Percentiles rank a stretch among this genome's conserved stretches.
Evolutionary conservation across 2,329 filamentous ascomycete genomes (phyloP).

Genomic region (Talaromyces sp.): DNA sequence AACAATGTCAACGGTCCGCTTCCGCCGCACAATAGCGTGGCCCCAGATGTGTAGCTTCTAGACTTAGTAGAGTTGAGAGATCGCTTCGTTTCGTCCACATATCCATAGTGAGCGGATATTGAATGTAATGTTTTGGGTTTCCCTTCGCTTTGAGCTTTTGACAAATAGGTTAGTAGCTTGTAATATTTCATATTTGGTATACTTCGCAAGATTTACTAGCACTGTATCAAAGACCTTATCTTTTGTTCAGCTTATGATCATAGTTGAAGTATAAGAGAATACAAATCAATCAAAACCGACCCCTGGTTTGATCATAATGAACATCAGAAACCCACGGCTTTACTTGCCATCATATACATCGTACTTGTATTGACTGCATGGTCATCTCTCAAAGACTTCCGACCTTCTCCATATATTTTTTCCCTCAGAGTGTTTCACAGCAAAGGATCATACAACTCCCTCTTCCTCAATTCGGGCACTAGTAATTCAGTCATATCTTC

Average conservation of each 20-base stretch:
- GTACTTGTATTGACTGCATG: conserved; percentile 62
- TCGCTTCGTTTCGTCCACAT: background rate
- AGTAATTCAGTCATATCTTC: conserved; percentile 53
- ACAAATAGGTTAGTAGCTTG: background rate
- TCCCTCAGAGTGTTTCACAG: conserved; percentile 53
- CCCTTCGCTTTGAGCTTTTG: background rate
- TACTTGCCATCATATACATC: conserved; percentile 55
- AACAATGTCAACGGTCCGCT: background rate
- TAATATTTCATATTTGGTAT: background rate
- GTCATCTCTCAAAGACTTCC: conserved; percentile 56
- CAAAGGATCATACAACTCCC: conserved; percentile 34
- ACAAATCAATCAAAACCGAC: background rate
- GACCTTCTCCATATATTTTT: conserved; percentile 62
- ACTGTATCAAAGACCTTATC: background rate
- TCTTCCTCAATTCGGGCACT: conserved; percentile 44
- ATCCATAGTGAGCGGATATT: background rate
- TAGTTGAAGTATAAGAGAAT: background rate
- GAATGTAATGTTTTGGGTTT: background rate
- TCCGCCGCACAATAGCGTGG: background rate
- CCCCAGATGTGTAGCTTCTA: background rate
- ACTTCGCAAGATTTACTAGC: background rate
- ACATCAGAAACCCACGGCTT: conserved; percentile 26
- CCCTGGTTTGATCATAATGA: background rate
- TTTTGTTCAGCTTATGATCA: background rate
- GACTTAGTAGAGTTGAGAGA: background rate